A percentile compares a stretch with the other conserved stretches of the same genome.
phyloP scores from a whole-genome alignment of 148 eudicot genomes.

The Camellia granthamiana region DNA sequence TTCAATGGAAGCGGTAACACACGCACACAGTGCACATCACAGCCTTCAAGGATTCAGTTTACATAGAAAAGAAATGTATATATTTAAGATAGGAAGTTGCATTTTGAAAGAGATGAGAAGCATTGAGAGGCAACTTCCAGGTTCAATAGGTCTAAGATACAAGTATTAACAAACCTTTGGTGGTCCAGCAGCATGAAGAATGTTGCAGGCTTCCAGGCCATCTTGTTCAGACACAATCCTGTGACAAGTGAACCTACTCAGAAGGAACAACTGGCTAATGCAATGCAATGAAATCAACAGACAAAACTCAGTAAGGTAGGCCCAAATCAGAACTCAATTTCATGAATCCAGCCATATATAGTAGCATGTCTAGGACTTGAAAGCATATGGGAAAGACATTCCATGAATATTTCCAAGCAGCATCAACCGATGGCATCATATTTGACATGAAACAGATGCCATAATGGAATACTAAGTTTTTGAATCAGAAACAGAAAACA shows the following conservation, averaged over 20 bases:
- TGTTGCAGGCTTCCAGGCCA: conserved; percentile 84
- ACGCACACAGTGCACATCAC: not conserved
- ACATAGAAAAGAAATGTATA: not conserved
- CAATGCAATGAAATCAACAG: conserved; percentile 3
- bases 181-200: conserved; percentile 96
- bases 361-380: not conserved
- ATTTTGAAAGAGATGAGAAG: not conserved
- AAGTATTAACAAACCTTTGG: conserved; percentile 51
- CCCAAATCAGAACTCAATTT: not conserved
- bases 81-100: not conserved
- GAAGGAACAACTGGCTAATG: not conserved
- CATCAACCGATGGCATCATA: not conserved
- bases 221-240: conserved; percentile 83
- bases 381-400: not conserved
- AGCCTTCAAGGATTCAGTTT: not conserved
- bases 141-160: not conserved
- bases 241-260: conserved; percentile 25
- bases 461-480: not conserved
- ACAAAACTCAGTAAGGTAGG: not conserved
- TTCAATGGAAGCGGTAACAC: not conserved
- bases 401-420: not conserved
- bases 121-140: not conserved
- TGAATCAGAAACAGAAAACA: not conserved
- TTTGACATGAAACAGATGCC: not conserved
- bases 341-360: not conserved